Base-by-base conservation (phyloP, 495 filamentous ascomycete genomes). In the Neurospora sp. region DNA sequence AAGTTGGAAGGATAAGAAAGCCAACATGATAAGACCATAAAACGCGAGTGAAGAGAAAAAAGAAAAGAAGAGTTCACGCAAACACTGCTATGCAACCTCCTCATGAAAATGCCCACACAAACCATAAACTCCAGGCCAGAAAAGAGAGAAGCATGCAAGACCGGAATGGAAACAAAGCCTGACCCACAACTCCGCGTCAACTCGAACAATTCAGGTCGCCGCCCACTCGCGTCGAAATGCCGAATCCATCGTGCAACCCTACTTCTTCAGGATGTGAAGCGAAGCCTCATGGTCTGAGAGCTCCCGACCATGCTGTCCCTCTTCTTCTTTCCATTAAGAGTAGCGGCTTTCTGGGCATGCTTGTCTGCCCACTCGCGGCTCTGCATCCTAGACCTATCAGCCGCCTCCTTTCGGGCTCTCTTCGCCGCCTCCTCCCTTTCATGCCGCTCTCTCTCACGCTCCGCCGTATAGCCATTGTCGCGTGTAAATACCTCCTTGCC, bases 311-410 rank as follows among this genome's bases (percentile, higher is more conserved):
- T 35, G 31, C 54, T 66, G 54, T 37, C 54, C 54, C 27, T 35
- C 7, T 66, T 66, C 54, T 9, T 18, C 14, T 66, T 66, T 35
- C 54, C 54, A 66, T 2, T 14, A 37, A 35, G 54, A 66, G 54
- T 66, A 66, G 54, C 14, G 31, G 27, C 54, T 37, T 66, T 66
- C 23, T 9, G 54, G 35, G 54, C 23, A 27, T 92, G 88, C 83
- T 86, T 90, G 81, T 91, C 89, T 5, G 90, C 90, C 91, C 91
- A 93, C 81, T 90, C 88, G 41, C 91, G 81, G 72, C 89, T 89
- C 70, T 87, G 83, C 77, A 85, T 80, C 71, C 90, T 82, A 16
- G 89, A 89, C 73, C 90, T 79, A 81, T 93, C 91, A 0, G 91
- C 90, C 11, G 91, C 91, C 76, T 86, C 86, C 75, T 87, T 84